Evolutionary conservation across 2,329 filamentous ascomycete species (phyloP).

Genomic region (Anthostomella pinea): DNA sequence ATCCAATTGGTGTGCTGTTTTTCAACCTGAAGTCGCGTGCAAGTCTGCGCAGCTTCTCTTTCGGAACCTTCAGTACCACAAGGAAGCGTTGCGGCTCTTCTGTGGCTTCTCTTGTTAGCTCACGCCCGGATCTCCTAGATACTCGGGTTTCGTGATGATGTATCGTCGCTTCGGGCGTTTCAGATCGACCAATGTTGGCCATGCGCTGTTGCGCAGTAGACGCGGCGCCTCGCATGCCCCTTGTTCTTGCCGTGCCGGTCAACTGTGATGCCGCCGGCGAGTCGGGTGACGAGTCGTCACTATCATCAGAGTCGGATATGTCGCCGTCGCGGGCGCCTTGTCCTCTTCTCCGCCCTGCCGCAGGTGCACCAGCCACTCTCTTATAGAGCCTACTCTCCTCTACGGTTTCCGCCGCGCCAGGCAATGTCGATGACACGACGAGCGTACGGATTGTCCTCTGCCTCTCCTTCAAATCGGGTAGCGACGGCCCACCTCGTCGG

Average conservation of each 20-base stretch:
- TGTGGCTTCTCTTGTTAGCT: slow-evolving; percentile 72
- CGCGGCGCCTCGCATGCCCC: slow-evolving; percentile 86
- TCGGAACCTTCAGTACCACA: slow-evolving; percentile 72
- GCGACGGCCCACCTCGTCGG: slow-evolving; percentile 81
- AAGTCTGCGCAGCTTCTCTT: slow-evolving; percentile 67
- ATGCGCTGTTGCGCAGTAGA: slow-evolving; percentile 84
- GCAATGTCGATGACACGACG: slow-evolving; percentile 87
- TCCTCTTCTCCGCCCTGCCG: slow-evolving; percentile 52
- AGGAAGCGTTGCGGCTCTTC: slow-evolving; percentile 68
- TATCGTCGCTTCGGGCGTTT: slow-evolving; percentile 76
- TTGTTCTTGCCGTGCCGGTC: slow-evolving; percentile 77
- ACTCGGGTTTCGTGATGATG: slow-evolving; percentile 73
- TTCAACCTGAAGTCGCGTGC: slow-evolving; percentile 50
- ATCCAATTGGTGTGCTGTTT: slow-evolving; percentile 40
- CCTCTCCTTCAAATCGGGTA: slow-evolving; percentile 94
- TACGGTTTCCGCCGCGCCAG: slow-evolving; percentile 74
- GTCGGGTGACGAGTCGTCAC: slow-evolving; percentile 81
- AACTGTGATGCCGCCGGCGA: slow-evolving; percentile 78
- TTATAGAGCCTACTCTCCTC: slow-evolving; percentile 90
- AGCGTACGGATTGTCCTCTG: slow-evolving; percentile 91
- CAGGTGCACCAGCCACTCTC: slow-evolving; percentile 58
- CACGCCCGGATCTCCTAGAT: slow-evolving; percentile 57
- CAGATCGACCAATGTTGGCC: slow-evolving; percentile 76
- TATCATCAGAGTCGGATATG: slow-evolving; percentile 83
- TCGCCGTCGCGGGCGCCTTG: slow-evolving; percentile 63